Evolutionary conservation across 2,329 filamentous ascomycete species (phyloP).

Genomic region (Pseudogymnoascus sp.): DNA sequence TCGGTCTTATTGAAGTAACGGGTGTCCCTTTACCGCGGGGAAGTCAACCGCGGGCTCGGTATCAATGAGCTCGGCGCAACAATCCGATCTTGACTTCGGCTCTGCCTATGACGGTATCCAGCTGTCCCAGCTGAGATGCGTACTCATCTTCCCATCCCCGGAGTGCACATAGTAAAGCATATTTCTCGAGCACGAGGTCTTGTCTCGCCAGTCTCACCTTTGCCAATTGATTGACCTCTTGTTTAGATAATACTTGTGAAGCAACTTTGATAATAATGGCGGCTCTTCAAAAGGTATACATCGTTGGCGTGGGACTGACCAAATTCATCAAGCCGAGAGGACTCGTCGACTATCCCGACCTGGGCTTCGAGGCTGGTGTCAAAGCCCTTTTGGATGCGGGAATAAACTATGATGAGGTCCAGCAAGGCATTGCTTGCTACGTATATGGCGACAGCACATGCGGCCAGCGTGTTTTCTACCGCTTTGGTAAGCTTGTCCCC

Average conservation of each 20-base stretch:
- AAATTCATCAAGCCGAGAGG: conserved; percentile 26
- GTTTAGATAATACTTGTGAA: not conserved
- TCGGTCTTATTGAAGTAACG: not conserved
- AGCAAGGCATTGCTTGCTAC: conserved; percentile 68
- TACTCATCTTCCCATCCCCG: not conserved
- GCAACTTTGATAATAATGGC: not conserved
- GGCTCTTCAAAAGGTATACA: conserved; percentile 12
- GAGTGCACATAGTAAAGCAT: not conserved
- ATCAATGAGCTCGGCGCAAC: not conserved
- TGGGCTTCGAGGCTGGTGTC: conserved; percentile 25
- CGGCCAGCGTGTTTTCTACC: conserved; percentile 23
- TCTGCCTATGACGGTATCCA: not conserved
- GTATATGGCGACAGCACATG: conserved; percentile 20
- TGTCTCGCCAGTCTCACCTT: not conserved
- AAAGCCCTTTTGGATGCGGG: conserved; percentile 50
- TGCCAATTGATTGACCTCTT: not conserved
- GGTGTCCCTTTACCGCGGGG: not conserved
- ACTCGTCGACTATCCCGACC: conserved; percentile 26
- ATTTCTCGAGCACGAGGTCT: not conserved
- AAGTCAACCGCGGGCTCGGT: not conserved
- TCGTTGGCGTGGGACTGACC: conserved; percentile 23
- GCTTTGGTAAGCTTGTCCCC: conserved; percentile 15
- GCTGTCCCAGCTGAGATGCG: not conserved
- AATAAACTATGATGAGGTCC: conserved; percentile 93
- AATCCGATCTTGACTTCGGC: not conserved